A percentile compares a stretch with the other conserved stretches of the same genome.
phyloP scores from a whole-genome alignment of 805 yeast genomes.

The Clavispora asparagi region DNA sequence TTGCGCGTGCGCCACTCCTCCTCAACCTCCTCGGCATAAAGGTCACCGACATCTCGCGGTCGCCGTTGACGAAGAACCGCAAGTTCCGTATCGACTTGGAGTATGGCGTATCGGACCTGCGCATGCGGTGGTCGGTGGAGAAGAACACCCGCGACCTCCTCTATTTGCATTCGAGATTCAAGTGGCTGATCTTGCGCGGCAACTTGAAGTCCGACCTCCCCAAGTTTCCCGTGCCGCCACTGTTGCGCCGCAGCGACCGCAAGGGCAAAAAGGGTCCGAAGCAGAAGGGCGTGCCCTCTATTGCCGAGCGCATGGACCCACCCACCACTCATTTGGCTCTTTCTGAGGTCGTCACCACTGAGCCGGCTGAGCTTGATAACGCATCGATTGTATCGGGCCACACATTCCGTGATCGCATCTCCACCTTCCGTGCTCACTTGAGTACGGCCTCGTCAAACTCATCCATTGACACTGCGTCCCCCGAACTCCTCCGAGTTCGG shows the following conservation, averaged over 20 bases:
- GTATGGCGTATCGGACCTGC: constrained; percentile 80
- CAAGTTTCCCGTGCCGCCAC: constrained; percentile 38
- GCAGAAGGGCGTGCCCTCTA: constrained; percentile 3
- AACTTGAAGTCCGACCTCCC: constrained; percentile 37
- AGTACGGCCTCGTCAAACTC: constrained; percentile 21
- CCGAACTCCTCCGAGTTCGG: constrained; percentile 26
- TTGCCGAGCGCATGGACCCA: neutral
- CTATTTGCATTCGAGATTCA: constrained; percentile 65
- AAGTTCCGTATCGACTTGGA: constrained; percentile 70
- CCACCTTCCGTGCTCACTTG: constrained; percentile 26
- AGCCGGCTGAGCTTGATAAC: constrained; percentile 12
- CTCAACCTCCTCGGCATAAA: constrained; percentile 66
- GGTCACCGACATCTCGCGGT: constrained; percentile 47
- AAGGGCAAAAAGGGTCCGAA: neutral
- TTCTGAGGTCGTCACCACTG: neutral
- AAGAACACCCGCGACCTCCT: constrained; percentile 68
- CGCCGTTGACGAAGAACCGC: constrained; percentile 33
- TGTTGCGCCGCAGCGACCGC: constrained; percentile 13
- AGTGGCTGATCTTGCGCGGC: constrained; percentile 29
- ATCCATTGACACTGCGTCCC: constrained; percentile 18
- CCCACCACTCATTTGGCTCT: neutral
- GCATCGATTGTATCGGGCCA: constrained; percentile 16
- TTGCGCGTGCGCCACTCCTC: constrained; percentile 76
- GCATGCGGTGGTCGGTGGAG: constrained; percentile 75
- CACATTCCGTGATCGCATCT: constrained; percentile 22